Evolutionary conservation across 148 eudicot species (phyloP), one percentile per base, ranked within the genome.

Genomic region (Rhododendron griersonianum): DNA sequence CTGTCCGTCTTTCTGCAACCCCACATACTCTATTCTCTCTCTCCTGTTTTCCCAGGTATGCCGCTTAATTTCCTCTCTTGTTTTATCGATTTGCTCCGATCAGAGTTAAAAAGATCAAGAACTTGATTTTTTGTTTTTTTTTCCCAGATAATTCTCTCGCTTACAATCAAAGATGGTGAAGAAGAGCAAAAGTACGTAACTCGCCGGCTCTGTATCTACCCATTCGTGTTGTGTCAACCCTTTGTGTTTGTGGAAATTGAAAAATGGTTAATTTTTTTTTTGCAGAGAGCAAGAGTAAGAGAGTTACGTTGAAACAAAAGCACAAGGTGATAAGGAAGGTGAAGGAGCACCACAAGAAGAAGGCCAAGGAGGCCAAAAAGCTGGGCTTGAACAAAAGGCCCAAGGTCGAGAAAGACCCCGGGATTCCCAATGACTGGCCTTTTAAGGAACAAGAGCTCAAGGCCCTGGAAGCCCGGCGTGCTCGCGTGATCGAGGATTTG

Each of bases 391-490:
- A 95, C 45, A 92, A 91, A 84, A 93, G 85, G 86, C 87, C 86
- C 16, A 95, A 93, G 88, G 93, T 89, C 5, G 98, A 97, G 90
- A 95, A 98, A 85, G 99, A 98, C 81, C 98, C 98, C 25, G 99
- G 98, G 1, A 98, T 94, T 74, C 99, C 99, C 73, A 98, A 95
- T 87, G 98, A 95, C 65, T 95, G 99, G 99, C 99, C 99, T 23
- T 95, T 94, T 79, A 98, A 94, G 94, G 98, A 98, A 80, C 95
- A 95, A 85, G 99, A 94, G 92, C 98, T 98, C 59, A 95, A 94
- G 86, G 95, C 93, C 57, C 95, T 98, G 5, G 99, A 95, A 80
- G 91, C 80, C 63, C 92, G 97, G 1, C 95, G 99, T 21, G 95
- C 95, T 57, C 90, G 88, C 11, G 98, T 91, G 1, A 41, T 94